Conservation (phyloP, 495 filamentous ascomycete species). For the Aspergillus kassunensis region DNA sequence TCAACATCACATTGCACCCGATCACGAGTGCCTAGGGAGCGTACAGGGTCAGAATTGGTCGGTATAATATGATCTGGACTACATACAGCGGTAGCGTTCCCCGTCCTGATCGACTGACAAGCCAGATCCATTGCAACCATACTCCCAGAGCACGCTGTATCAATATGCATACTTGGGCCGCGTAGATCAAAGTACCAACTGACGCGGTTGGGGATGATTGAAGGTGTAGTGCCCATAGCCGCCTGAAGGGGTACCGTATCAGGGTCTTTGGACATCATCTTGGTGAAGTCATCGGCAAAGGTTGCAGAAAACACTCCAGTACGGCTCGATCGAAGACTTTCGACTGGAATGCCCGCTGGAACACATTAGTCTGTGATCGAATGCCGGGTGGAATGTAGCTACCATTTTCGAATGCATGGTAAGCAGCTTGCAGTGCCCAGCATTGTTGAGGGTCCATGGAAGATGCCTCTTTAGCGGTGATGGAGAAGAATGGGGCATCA, state of each 20-base stretch:
- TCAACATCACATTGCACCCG: constrained; percentile 27
- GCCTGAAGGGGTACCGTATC: constrained; percentile 1
- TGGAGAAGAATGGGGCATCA: constrained; percentile 46
- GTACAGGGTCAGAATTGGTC: too few species aligned
- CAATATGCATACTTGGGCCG: constrained; percentile 41
- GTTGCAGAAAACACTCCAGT: constrained; percentile 18
- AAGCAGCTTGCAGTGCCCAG: constrained; percentile 50
- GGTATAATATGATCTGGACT: constrained; percentile 22
- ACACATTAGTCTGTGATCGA: neutral
- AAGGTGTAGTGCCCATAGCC: constrained; percentile 6
- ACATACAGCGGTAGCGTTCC: neutral
- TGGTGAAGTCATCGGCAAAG: constrained; percentile 7
- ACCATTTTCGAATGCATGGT: constrained; percentile 52
- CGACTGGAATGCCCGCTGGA: constrained; percentile 16
- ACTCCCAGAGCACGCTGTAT: constrained; percentile 48
- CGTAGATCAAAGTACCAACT: constrained; percentile 45
- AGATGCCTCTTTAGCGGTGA: constrained; percentile 48
- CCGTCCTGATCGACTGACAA: constrained; percentile 36
- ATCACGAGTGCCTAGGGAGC: too few species aligned
- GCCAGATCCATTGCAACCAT: constrained; percentile 41
- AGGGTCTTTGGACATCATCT: constrained; percentile 9
- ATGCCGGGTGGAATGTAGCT: neutral
- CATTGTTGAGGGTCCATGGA: constrained; percentile 58
- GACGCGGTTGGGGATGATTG: constrained; percentile 35
- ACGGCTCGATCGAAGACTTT: constrained; percentile 10